Conservation (phyloP, 176 grass and related monocot genomes). For the Triticum aestivum region DNA sequence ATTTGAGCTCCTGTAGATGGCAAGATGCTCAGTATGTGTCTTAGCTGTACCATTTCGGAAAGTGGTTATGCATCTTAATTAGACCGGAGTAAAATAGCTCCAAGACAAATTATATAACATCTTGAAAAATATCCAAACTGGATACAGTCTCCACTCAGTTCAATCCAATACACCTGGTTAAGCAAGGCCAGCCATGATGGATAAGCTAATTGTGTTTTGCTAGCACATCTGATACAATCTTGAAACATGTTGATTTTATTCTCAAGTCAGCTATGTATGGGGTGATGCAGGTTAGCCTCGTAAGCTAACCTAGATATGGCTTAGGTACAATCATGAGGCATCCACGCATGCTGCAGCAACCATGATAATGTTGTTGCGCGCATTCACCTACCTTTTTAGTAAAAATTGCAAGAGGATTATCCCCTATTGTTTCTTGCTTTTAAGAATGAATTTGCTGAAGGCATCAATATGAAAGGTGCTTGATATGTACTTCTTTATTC, state of each 20-base stretch:
- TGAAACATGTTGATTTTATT: constrained; percentile 6
- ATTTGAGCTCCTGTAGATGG: not conserved
- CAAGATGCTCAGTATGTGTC: not conserved
- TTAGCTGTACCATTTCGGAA: constrained; percentile 2
- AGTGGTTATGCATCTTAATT: constrained; percentile 5
- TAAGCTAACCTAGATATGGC: not conserved
- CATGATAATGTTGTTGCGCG: not conserved
- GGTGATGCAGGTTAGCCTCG: not conserved
- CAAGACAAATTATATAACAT: not conserved
- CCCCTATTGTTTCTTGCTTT: constrained; percentile 5
- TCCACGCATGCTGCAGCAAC: not conserved
- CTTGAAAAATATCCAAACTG: not conserved
- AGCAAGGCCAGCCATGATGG: not conserved
- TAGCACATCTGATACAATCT: not conserved
- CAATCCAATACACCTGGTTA: not conserved
- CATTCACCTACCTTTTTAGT: constrained; percentile 3
- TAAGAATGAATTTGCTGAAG: not conserved
- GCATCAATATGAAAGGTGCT: not conserved
- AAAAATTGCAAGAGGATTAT: not conserved
- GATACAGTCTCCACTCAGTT: not conserved
- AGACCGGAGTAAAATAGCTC: not conserved
- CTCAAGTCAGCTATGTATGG: constrained; percentile 1
- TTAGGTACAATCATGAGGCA: not conserved
- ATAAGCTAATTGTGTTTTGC: not conserved
- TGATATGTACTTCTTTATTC: constrained; percentile 8